These are phyloP conservation scores for Cyberlindnera suaveolens DNA, from an alignment of 805 yeast species.

Conservation along the genomic window DNA sequence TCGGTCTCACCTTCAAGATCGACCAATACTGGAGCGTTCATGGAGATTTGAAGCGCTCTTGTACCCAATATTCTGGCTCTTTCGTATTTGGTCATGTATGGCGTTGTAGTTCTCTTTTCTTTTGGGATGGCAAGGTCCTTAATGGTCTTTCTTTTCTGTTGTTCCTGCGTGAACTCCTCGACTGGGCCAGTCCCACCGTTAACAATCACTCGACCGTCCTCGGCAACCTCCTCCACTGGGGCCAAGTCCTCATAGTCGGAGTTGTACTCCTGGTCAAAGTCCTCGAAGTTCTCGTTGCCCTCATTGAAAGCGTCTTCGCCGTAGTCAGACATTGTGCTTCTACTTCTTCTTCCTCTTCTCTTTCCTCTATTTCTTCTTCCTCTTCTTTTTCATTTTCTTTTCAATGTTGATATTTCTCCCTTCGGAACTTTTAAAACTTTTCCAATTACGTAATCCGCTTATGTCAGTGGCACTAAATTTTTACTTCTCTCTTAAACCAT, in stretches of 20 bases:
- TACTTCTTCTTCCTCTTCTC: not conserved
- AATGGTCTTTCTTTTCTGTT: conserved; percentile 51
- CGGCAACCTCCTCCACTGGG: conserved; percentile 34
- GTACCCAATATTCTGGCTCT: conserved; percentile 97
- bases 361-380: too few relatives aligned
- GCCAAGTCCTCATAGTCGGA: conserved; percentile 58
- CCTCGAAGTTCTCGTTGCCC: conserved; percentile 63
- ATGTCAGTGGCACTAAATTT: too few relatives aligned
- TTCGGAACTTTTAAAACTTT: too few relatives aligned
- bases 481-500: too few relatives aligned
- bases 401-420: too few relatives aligned
- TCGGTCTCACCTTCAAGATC: conserved; percentile 99
- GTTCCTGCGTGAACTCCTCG: conserved; percentile 37
- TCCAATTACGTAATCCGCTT: too few relatives aligned
- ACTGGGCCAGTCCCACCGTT: conserved; percentile 54
- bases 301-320: conserved; percentile 61
- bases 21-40: conserved; percentile 97
- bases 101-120: conserved; percentile 89
- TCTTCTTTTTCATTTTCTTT: too few relatives aligned
- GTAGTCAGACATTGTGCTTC: conserved; percentile 43
- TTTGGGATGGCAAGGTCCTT: conserved; percentile 84
- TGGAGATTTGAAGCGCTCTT: conserved; percentile 92
- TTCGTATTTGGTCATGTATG: conserved; percentile 98
- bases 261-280: conserved; percentile 80
- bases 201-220: conserved; percentile 67